Evolutionary conservation across 2,329 filamentous ascomycete genomes (phyloP).

Genomic region (Neonectria coccinea): DNA sequence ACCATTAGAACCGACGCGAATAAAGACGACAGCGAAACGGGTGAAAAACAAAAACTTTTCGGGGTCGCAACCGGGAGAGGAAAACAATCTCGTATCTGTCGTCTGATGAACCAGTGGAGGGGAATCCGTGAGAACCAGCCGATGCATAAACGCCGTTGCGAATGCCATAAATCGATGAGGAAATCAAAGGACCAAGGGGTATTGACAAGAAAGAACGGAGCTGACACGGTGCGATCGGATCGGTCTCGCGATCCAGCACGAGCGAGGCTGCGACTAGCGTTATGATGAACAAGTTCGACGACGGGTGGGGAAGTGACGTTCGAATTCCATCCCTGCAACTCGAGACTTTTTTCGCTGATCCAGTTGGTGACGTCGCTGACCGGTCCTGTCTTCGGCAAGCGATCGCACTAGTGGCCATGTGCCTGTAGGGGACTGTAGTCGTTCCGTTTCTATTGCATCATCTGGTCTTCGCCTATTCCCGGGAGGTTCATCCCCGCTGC

Average conservation of each 20-base stretch:
- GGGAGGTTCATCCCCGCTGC: conserved; percentile 59
- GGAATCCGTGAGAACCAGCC: conserved; percentile 24
- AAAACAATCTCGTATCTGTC: conserved; percentile 32
- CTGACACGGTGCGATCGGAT: conserved; percentile 21
- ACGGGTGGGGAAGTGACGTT: conserved; percentile 3
- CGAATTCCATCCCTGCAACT: background rate
- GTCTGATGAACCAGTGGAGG: conserved; percentile 22
- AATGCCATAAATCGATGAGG: conserved; percentile 34
- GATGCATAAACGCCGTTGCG: conserved; percentile 35
- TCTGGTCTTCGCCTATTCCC: conserved; percentile 60
- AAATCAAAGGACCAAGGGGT: conserved; percentile 29
- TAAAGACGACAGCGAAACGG: background rate
- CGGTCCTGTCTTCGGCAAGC: conserved; percentile 12
- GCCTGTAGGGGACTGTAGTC: background rate
- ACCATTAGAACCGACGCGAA: conserved; percentile 13
- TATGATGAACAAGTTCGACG: conserved; percentile 14
- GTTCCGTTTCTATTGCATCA: conserved; percentile 47
- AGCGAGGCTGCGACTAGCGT: conserved; percentile 22
- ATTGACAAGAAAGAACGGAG: conserved; percentile 37
- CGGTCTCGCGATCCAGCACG: conserved; percentile 35
- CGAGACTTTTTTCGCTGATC: conserved; percentile 7
- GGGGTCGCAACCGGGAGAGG: conserved; percentile 24
- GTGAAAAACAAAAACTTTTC: conserved; percentile 23
- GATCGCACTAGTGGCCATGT: conserved; percentile 9
- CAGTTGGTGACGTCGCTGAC: conserved; percentile 4